Evolutionary conservation across 805 yeast genomes (phyloP).

Genomic region (Jamesozyma spencerorum): DNA sequence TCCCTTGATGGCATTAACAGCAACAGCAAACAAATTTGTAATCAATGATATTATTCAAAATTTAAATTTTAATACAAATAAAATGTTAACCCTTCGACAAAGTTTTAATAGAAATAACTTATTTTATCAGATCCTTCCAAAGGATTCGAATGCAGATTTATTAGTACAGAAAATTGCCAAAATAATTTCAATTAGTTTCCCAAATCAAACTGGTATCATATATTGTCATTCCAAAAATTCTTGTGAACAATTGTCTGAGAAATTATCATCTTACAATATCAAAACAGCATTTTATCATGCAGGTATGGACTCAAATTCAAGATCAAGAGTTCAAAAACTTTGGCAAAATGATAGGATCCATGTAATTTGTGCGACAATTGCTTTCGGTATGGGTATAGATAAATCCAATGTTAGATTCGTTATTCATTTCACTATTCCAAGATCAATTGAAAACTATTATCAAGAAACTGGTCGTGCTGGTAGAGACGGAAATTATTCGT

Average conservation of each 20-base stretch:
- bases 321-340: slow-evolving; percentile 57
- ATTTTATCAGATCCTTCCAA: slow-evolving; percentile 65
- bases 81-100: slow-evolving; percentile 66
- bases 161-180: slow-evolving; percentile 48
- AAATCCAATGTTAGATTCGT: slow-evolving; percentile 92
- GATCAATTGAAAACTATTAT: slow-evolving; percentile 90
- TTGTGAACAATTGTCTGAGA: slow-evolving; percentile 70
- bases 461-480: slow-evolving; percentile 99
- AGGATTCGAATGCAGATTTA: slow-evolving; percentile 38
- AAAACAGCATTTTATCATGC: slow-evolving; percentile 79
- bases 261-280: slow-evolving; percentile 52
- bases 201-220: slow-evolving; percentile 69
- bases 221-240: slow-evolving; percentile 86
- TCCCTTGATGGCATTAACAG: slow-evolving; percentile 94
- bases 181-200: slow-evolving; percentile 43
- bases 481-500: slow-evolving; percentile 78
- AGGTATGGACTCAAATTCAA: slow-evolving; percentile 76
- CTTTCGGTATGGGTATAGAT: slow-evolving; percentile 99
- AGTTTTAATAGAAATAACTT: slow-evolving; percentile 87
- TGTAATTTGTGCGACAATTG: slow-evolving; percentile 93
- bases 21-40: slow-evolving; percentile 91
- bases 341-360: slow-evolving; percentile 74
- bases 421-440: slow-evolving; percentile 76
- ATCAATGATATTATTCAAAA: slow-evolving; percentile 77
- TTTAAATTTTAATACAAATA: slow-evolving; percentile 40